A percentile compares a stretch with the other conserved stretches of the same genome.
Evolutionary conservation across 176 grass and related monocot species (phyloP).

Genomic region (Phoenix dactylifera): DNA sequence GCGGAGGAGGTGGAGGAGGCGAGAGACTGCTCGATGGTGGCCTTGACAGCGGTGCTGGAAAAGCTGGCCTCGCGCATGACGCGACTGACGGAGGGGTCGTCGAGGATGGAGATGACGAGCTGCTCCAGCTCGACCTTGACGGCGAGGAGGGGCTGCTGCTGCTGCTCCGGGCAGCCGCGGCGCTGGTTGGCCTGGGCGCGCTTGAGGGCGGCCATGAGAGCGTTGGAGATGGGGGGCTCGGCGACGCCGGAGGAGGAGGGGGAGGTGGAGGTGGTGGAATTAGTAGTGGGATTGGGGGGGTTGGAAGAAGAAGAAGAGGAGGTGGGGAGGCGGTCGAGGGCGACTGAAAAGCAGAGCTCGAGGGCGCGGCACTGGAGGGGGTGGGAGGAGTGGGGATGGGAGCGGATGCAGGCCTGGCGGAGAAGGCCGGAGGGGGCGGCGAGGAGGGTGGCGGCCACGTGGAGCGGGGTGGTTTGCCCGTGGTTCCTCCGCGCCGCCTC

Average conservation of each 20-base stretch:
- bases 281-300: too few relatives aligned
- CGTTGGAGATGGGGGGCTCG: constrained; percentile 61
- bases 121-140: constrained; percentile 91
- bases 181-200: constrained; percentile 85
- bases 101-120: constrained; percentile 76
- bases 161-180: constrained; percentile 50
- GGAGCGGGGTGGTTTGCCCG: constrained; percentile 73
- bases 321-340: constrained; percentile 67
- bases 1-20: constrained; percentile 29
- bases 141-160: constrained; percentile 70
- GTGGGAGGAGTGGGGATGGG: constrained; percentile 26
- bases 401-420: constrained; percentile 46
- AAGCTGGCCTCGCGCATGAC: constrained; percentile 96
- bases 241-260: neutral
- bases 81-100: constrained; percentile 86
- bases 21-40: constrained; percentile 63
- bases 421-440: constrained; percentile 46
- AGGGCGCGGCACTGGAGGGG: constrained; percentile 79
- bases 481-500: constrained; percentile 58
- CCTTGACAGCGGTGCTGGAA: constrained; percentile 62
- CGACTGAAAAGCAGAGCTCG: constrained; percentile 85
- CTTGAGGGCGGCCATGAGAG: constrained; percentile 77
- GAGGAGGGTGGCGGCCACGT: constrained; percentile 74
- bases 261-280: too few relatives aligned
- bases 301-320: neutral